A percentile compares a stretch with the other conserved stretches of the same genome.
Evolutionary conservation across 371 early-diverging fungal species (phyloP).

Genomic region (Mucor velutinosus): DNA sequence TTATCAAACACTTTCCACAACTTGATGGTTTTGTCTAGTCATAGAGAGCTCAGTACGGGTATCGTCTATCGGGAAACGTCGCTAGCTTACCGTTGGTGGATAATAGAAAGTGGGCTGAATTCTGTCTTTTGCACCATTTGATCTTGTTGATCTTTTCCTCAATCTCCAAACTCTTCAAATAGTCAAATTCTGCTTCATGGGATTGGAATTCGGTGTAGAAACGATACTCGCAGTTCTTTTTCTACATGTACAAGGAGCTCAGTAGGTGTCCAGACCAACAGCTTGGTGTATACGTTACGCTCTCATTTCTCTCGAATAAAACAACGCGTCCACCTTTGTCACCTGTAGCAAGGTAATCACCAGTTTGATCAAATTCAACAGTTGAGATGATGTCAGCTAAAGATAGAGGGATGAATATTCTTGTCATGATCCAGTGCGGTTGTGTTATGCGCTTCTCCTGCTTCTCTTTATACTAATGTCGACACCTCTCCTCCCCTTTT

Average conservation of each 20-base stretch:
- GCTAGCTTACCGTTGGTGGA: constrained; percentile 88
- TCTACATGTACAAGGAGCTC: constrained; percentile 55
- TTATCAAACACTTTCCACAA: constrained; percentile 99
- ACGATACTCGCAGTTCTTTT: constrained; percentile 98
- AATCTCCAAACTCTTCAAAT: constrained; percentile 98
- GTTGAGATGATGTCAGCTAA: constrained; percentile 98
- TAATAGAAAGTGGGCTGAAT: constrained; percentile 94
- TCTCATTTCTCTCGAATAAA: constrained; percentile 94
- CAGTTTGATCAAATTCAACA: constrained; percentile 97
- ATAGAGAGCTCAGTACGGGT: neutral
- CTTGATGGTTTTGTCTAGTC: constrained; percentile 96
- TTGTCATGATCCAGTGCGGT: neutral
- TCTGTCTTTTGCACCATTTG: constrained; percentile 95
- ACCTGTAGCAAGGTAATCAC: constrained; percentile 97
- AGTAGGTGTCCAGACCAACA: neutral
- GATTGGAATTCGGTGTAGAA: constrained; percentile 99
- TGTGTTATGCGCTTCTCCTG: neutral
- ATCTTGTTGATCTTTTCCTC: constrained; percentile 99
- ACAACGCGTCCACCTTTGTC: constrained; percentile 98
- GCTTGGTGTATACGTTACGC: constrained; percentile 62
- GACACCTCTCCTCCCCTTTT: neutral
- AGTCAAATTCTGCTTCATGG: constrained; percentile 99
- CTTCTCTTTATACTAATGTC: too few relatives aligned
- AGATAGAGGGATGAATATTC: neutral
- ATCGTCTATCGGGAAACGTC: too few relatives aligned